Base-by-base conservation (phyloP, 2,329 filamentous ascomycete genomes). In the Eurotiales sp. region DNA sequence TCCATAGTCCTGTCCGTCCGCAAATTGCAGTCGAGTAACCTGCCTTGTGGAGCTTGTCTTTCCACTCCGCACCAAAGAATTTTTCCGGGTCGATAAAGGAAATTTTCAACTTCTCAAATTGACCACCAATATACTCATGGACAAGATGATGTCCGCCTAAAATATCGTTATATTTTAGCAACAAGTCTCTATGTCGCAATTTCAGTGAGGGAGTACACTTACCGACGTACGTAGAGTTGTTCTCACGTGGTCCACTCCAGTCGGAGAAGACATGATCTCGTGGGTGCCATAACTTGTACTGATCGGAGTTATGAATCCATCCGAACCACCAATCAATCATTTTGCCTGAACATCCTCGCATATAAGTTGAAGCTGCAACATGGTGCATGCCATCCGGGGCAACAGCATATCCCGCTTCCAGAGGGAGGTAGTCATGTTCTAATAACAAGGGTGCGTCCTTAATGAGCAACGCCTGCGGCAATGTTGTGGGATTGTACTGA, bases 301-400 rank as follows among this genome's bases (percentile, higher is more conserved):
- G 51, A 19, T 56, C 32, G 14, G 29, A 22, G 4, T 54, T 57
- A 25, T 47, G 34, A 17, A 55, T 50, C 22, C 29, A 54, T 12
- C 41, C 55, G 43, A 56, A 57, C 41, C 55, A 57, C 50, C 55
- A 58, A 21, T 51, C 53, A 12, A 56, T 46, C 55, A 54, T 51
- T 36, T 19, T n/a, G 6, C 42, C 27, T 27, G 48, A 37, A 25
- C 46, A 54, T 34, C 37, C 23, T 30, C n/a, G 15, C 53, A 58
- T 57, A 27, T 51, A 52, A 15, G 50, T 57, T 22, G 46, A 54
- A 15, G 56, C 53, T 27, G 53, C 50, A n/a, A 56, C 29, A 48
- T 57, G 52, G 36, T 55, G 42, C 49, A 53, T 57, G 37, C 48
- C 45, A 29, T 58, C 52, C 14, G 30, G 15, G 19, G 40, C 55